Evolutionary conservation across 2,329 filamentous ascomycete genomes (phyloP).

Genomic region (Trichoderma hamatum): DNA sequence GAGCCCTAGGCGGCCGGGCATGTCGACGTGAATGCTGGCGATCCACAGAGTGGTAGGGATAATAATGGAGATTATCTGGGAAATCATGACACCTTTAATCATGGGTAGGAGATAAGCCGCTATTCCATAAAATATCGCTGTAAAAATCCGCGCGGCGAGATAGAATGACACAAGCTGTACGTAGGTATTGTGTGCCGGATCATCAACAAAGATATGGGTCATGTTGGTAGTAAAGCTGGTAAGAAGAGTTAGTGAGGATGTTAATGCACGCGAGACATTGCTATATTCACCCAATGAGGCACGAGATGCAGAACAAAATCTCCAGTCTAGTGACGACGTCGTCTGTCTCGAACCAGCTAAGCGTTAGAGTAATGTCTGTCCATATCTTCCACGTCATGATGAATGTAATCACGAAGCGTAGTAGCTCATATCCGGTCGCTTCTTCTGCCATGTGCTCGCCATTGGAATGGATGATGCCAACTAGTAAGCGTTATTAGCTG

Average conservation of each 20-base stretch:
- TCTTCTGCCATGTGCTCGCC: constrained; percentile 63
- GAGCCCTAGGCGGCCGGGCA: constrained; percentile 57
- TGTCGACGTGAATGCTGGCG: constrained; percentile 58
- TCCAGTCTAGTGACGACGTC: constrained; percentile 61
- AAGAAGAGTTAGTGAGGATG: neutral
- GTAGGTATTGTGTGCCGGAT: constrained; percentile 53
- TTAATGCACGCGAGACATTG: neutral
- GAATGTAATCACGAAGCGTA: constrained; percentile 64
- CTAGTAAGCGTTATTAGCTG: constrained; percentile 33
- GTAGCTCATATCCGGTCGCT: constrained; percentile 56
- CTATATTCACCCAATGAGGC: constrained; percentile 55
- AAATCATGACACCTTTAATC: constrained; percentile 59
- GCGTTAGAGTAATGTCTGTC: constrained; percentile 59
- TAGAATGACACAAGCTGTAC: constrained; percentile 63
- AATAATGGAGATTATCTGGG: constrained; percentile 47
- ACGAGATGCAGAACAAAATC: constrained; percentile 64
- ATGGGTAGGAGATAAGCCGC: constrained; percentile 57
- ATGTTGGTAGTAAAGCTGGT: constrained; percentile 63
- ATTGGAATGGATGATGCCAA: constrained; percentile 66
- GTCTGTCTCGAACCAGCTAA: constrained; percentile 65
- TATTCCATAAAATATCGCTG: constrained; percentile 51
- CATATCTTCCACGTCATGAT: constrained; percentile 67
- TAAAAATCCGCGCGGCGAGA: constrained; percentile 59
- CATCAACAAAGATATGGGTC: constrained; percentile 55
- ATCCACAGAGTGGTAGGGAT: constrained; percentile 62